A percentile compares a stretch with the other conserved stretches of the same genome.
Evolutionary conservation across 441 rosid species (phyloP).

Genomic region (Macaranga tanarius): DNA sequence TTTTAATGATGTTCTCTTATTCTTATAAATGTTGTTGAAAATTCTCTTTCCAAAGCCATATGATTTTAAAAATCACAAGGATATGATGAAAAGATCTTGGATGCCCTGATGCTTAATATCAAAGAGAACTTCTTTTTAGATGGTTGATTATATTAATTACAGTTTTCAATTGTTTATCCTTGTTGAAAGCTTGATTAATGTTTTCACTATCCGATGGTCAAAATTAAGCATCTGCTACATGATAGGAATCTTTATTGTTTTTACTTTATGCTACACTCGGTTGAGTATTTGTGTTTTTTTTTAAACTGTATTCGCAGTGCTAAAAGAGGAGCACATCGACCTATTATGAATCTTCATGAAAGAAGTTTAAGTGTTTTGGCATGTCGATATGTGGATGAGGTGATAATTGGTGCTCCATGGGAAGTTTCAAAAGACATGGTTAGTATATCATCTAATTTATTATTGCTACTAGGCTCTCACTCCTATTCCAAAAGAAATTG

Average conservation of each 20-base stretch:
- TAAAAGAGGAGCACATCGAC: conserved; percentile 67
- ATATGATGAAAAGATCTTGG: background rate
- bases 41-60: background rate
- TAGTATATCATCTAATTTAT: conserved; percentile 25
- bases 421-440: conserved; percentile 72
- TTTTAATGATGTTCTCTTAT: background rate
- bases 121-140: background rate
- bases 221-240: background rate
- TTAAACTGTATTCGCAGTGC: conserved; percentile 42
- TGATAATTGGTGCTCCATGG: conserved; percentile 72
- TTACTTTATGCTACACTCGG: background rate
- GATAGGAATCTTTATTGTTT: background rate
- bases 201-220: background rate
- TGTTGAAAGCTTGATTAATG: background rate
- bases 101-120: background rate
- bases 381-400: conserved; percentile 74
- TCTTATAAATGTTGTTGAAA: background rate
- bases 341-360: conserved; percentile 79
- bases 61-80: background rate
- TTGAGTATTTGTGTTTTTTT: conserved; percentile 5
- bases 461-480: background rate
- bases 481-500: no score
- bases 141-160: background rate
- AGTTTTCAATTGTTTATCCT: background rate
- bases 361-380: conserved; percentile 77